Evolutionary conservation across 305 asterid species (phyloP).

Genomic region (Fraxinus angustifolia): DNA sequence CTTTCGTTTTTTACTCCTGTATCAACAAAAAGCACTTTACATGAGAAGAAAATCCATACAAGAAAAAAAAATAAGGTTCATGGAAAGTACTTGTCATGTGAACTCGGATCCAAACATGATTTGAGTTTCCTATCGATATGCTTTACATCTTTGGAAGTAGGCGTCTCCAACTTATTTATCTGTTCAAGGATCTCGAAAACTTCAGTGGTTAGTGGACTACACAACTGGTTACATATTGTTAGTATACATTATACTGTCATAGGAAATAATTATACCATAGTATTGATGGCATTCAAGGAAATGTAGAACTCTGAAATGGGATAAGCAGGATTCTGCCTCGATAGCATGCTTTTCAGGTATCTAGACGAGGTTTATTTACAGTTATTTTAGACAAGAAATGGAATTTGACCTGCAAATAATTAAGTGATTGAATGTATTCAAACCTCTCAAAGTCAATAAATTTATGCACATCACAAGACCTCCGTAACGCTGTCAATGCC

Average conservation of each 20-base stretch:
- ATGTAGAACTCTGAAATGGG: conserved; percentile 34
- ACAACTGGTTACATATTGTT: neutral
- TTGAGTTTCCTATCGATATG: conserved; percentile 93
- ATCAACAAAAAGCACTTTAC: conserved; percentile 19
- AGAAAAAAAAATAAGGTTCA: neutral
- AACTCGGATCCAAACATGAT: conserved; percentile 82
- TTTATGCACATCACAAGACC: conserved; percentile 45
- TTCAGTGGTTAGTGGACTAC: neutral
- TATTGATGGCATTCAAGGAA: neutral
- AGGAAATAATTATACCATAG: neutral
- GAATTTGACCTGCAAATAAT: neutral
- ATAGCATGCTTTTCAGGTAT: conserved; percentile 54
- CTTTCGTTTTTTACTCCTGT: conserved; percentile 93
- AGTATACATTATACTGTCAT: neutral
- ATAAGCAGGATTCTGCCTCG: conserved; percentile 57
- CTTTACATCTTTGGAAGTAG: conserved; percentile 73
- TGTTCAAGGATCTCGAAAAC: conserved; percentile 24
- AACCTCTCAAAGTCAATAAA: conserved; percentile 72
- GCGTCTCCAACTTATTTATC: conserved; percentile 76
- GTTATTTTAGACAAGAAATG: conserved; percentile 24
- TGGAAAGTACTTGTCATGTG: conserved; percentile 71
- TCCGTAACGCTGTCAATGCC: conserved; percentile 75
- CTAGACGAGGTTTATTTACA: conserved; percentile 37
- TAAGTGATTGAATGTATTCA: conserved; percentile 15
- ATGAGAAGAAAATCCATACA: neutral